Percentiles rank a stretch among this genome's conserved stretches.
Conservation (phyloP, 805 yeast species). For the Starmerella cellae region DNA sequence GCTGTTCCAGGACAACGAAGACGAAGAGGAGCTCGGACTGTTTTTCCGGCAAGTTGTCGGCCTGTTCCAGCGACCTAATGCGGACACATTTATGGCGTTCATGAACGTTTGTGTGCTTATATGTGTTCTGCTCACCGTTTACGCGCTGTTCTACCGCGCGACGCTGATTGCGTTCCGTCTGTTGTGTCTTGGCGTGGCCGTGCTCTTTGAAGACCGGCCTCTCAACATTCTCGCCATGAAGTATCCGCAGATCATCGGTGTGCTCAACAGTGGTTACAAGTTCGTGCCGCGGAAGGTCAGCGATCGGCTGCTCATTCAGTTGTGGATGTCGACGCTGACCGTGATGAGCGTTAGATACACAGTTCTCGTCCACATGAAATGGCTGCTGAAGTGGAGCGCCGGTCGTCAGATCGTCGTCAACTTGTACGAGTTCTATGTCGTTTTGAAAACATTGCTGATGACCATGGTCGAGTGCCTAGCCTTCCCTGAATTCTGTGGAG, state of each 20-base stretch:
- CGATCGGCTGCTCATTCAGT: not conserved
- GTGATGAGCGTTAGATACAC: not conserved
- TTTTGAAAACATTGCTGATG: constrained; percentile 61
- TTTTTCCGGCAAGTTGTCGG: not conserved
- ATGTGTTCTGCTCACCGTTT: not conserved
- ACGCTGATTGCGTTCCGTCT: not conserved
- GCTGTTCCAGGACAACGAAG: not conserved
- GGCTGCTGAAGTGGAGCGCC: constrained; percentile 5
- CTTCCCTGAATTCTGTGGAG: constrained; percentile 81
- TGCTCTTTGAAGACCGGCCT: not conserved
- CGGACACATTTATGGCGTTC: not conserved
- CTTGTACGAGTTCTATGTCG: constrained; percentile 28
- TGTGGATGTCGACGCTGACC: not conserved
- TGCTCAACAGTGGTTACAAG: not conserved
- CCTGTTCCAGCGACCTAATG: not conserved
- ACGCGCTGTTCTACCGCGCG: not conserved
- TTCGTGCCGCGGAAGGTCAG: not conserved
- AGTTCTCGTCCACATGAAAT: constrained; percentile 7
- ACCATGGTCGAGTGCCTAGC: constrained; percentile 68
- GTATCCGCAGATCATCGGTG: not conserved
- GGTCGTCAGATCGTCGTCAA: constrained; percentile 11
- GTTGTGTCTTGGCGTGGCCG: not conserved
- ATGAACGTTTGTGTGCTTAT: not conserved
- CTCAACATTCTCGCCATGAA: not conserved
- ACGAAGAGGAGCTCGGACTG: not conserved